Evolutionary conservation across 2,329 filamentous ascomycete genomes (phyloP), one percentile per base, ranked within the genome.

Genomic region (Fusarium newnesense): DNA sequence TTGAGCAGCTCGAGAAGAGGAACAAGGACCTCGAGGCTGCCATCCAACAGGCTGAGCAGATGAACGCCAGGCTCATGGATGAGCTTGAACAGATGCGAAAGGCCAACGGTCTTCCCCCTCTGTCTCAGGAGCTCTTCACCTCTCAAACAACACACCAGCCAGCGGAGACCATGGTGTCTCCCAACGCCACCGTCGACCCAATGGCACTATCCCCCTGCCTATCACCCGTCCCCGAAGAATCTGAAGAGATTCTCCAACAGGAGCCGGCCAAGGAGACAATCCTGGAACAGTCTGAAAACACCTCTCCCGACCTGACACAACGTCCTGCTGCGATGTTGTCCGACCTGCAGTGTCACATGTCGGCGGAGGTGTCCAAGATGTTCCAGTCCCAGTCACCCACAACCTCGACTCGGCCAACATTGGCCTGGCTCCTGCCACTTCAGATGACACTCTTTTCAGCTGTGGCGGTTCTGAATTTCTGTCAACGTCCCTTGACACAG

Each of bases 261-360:
- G 72, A 81, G 46, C 58, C 74, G n/a, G 65, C 67, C 37, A 68
- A 65, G 24, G 77, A 79, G 30, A 67, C 67, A 36, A 69, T 73
- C 63, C 39, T 69, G 52, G 76, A 81, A 76, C 69, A 72, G 70
- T 78, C 75, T 58, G 50, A 73, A 72, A 77, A 79, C 76, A 79
- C 84, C 86, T 89, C 92, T 85, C 89, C 93, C 91, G 94, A 97
- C 89, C 86, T 90, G 96, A 96, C 95, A 98, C 96, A 98, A 98
- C 95, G 97, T 97, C 95, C 96, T 98, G 96, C 96, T 89, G 96
- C 90, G 95, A 92, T 98, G 96, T 98, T 98, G 96, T 98, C 93
- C 83, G 96, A 97, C 96, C 96, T 97, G 96, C 96, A 93, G 96
- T 99, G 96, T 98, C 96, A 92, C 96, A 95, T 91, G 92, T 96